Evolutionary conservation across 2,329 filamentous ascomycete species (phyloP), one percentile per base, ranked within the genome.

Genomic region (Colletotrichum lentis): DNA sequence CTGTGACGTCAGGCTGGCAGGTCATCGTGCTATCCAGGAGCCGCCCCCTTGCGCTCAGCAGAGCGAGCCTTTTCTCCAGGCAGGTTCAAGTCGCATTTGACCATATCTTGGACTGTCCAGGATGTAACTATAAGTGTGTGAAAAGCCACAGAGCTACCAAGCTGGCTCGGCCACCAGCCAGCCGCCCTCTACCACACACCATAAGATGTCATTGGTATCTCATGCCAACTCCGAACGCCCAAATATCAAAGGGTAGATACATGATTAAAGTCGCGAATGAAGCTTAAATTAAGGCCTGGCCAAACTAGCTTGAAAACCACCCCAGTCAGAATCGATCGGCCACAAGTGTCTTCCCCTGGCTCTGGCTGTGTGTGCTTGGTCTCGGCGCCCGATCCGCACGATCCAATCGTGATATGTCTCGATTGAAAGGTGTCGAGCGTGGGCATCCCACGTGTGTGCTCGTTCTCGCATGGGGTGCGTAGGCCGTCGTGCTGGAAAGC

Each of bases 1-100:
- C 12, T 24, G 56, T 59, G 56, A 59, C 56, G 56, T 59, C 56
- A 59, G 31, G 12, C 14, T 14, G 18, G 43, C 55, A 58, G 41
- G 20, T 47, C 5, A n/a, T 43, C 55, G 37, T 24, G 11, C 31
- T 24, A 12, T 3, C 8, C 10, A n/a, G 35, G 52, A 24, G 22
- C 18, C 24, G 27, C 27, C 16, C 1, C 31, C 8, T 35, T 35
- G 31, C 31, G 31, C 31, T 10, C 8, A 35, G 31, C 31, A 35
- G 7, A 35, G 31, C 31, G 8, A 5, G 11, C 14, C 10, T 10
- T 49, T 12, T 14, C 6, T 5, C 6, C 3, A 24, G 8, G n/a
- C 2, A 8, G 44, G 44, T 1, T 22, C n/a, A 46, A 11, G 20
- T 12, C 1, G 44, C n/a, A 46, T 22, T 10, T 10, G 31, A 7